Conservation (phyloP, 148 eudicot genomes). For the Fagopyrum esculentum region DNA sequence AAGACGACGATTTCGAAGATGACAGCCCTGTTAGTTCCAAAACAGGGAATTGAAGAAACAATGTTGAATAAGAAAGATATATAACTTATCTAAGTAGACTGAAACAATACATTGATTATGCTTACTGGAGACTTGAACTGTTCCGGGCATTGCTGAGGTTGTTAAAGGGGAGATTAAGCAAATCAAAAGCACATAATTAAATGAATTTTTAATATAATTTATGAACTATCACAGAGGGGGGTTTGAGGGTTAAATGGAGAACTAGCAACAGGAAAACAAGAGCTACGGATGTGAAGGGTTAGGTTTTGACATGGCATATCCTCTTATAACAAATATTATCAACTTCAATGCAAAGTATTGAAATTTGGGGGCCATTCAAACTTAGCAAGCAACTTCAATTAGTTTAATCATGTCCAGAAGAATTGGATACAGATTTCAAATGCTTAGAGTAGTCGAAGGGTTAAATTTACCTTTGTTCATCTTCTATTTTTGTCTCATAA, state of each 20-base stretch:
- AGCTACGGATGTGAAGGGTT: constrained; percentile 4
- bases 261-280: background rate
- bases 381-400: no score
- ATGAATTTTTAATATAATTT: background rate
- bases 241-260: background rate
- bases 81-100: constrained; percentile 3
- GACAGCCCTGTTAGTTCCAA: constrained; percentile 51
- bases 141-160: constrained; percentile 72
- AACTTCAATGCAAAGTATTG: no score
- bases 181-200: background rate
- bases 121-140: constrained; percentile 84
- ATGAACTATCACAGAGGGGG: background rate
- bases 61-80: background rate
- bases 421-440: no score
- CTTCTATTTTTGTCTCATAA: no score
- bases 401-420: no score
- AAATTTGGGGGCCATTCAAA: no score
- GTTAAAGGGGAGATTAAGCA: background rate
- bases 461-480: no score
- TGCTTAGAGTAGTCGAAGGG: no score
- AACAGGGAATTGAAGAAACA: background rate
- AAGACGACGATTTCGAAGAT: constrained; percentile 38
- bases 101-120: background rate
- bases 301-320: background rate
- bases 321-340: background rate